Evolutionary conservation across 345 rosid genomes (phyloP).

Genomic region (Clausena lansium): DNA sequence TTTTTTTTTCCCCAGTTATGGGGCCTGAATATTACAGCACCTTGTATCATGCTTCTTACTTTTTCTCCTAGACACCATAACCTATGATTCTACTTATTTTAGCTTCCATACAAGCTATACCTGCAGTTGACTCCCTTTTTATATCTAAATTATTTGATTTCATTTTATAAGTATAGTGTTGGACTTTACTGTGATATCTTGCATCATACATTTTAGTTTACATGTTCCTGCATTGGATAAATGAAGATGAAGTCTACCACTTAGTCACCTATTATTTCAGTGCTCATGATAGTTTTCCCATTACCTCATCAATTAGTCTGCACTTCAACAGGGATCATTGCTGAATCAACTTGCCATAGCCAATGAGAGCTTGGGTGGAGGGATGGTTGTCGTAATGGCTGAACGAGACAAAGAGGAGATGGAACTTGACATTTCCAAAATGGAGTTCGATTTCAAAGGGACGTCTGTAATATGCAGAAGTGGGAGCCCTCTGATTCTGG

Average conservation of each 20-base stretch:
- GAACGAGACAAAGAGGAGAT: slow-evolving; percentile 80
- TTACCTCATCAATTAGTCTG: slow-evolving; percentile 6
- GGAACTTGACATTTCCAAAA: slow-evolving; percentile 76
- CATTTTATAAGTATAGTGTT: background rate
- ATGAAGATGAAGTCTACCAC: background rate
- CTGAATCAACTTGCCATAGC: slow-evolving; percentile 68
- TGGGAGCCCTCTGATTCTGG: slow-evolving; percentile 69
- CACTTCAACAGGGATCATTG: slow-evolving; percentile 53
- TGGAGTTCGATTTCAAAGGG: slow-evolving; percentile 76
- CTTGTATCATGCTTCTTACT: background rate
- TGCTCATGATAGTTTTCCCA: background rate
- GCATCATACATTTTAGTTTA: background rate
- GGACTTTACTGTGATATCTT: background rate
- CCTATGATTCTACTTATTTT: background rate
- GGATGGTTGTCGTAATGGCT: slow-evolving; percentile 73
- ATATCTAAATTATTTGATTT: background rate
- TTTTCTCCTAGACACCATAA: background rate
- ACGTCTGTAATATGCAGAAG: slow-evolving; percentile 74
- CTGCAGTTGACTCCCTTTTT: background rate
- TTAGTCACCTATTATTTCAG: background rate
- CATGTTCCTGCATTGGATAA: background rate
- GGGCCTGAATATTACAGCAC: background rate
- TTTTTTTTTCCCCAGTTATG: background rate
- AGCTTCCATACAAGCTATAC: background rate
- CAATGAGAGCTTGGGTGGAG: slow-evolving; percentile 78